A percentile compares a stretch with the other conserved stretches of the same genome.
These are phyloP conservation scores for Penicillium palitans DNA, from an alignment of 2,329 filamentous ascomycete genomes.

Conservation along the genomic window DNA sequence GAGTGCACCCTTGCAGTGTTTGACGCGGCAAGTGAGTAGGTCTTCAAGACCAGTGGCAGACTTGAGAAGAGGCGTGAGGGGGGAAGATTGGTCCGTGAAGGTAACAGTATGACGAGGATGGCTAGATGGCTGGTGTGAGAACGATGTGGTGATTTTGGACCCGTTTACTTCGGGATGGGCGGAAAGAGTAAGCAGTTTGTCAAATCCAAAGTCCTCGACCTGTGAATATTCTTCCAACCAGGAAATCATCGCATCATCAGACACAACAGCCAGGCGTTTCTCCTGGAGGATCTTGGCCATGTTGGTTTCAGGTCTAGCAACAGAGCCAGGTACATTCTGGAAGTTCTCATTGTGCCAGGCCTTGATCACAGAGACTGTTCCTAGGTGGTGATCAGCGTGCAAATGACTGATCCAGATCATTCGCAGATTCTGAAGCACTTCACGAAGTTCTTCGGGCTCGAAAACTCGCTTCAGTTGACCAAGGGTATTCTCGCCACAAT, in stretches of 20 bases:
- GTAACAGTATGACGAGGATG: constrained; percentile 21
- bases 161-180: constrained; percentile 33
- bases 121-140: constrained; percentile 33
- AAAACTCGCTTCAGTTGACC: constrained; percentile 81
- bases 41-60: constrained; percentile 61
- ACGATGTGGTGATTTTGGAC: constrained; percentile 24
- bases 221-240: constrained; percentile 79
- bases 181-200: constrained; percentile 53
- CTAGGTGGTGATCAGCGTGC: constrained; percentile 94
- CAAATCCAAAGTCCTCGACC: constrained; percentile 74
- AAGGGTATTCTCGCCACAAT: constrained; percentile 88
- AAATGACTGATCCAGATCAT: constrained; percentile 92
- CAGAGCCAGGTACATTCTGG: constrained; percentile 38
- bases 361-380: constrained; percentile 74
- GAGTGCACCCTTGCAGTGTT: constrained; percentile 77
- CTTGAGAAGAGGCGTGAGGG: constrained; percentile 45
- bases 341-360: constrained; percentile 69
- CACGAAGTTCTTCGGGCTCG: constrained; percentile 60
- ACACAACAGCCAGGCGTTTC: constrained; percentile 63
- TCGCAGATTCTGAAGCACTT: constrained; percentile 75
- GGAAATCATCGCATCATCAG: constrained; percentile 67
- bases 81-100: constrained; percentile 30
- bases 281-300: constrained; percentile 41
- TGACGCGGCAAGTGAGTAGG: constrained; percentile 67
- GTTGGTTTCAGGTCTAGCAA: constrained; percentile 41